Base-by-base conservation (phyloP, 2,329 filamentous ascomycete species). In the Microsporum ferrugineum region DNA sequence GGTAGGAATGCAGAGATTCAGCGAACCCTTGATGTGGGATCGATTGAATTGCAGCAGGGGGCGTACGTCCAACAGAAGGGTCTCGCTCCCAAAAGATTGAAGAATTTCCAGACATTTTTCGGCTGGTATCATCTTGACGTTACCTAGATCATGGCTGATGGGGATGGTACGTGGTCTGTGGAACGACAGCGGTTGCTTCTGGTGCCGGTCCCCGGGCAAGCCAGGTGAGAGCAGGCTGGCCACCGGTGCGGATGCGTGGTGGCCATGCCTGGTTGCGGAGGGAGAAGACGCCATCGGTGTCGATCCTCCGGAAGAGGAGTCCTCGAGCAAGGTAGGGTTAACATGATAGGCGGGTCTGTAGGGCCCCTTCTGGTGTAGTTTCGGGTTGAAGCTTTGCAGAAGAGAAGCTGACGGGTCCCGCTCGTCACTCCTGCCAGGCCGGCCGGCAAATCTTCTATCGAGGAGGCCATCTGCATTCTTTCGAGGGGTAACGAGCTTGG, bases 1-100 rank as follows among this genome's bases (percentile, higher is more conserved):
- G 0, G 94, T 97, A 0, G 94, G 94, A 63, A 97, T 95, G 70
- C 94, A 97, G 3, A 99, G 78, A 70, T 95, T 97, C 36, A 99
- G 76, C 0, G 92, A 89, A n/a, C 87, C 86, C 57, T 80, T 77
- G 60, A 97, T 88, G 34, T 88, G 84, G 27, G 88, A 86, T 53
- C 83, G 80, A 0, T 85, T 82, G 70, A 88, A 96, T 66, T 92
- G 89, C 23, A 91, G 90, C 33, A 87, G 89, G 0, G 95, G 91
- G 43, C 94, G 84, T 27, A 97, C 82, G 71, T 99, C 94, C 3
- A 99, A 77, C 1, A 97, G 71, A 36, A 99, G 76, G 0, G 89
- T 74, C 55, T 81, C 73, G 45, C 81, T 76, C n/a, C 72, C 62
- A 7, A 73, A 70, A 38, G 78, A 77, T 57, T 80, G 74, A 10